These are phyloP conservation scores for Calonectria leucothoes DNA, from an alignment of 2,329 filamentous ascomycete genomes.

Conservation along the genomic window DNA sequence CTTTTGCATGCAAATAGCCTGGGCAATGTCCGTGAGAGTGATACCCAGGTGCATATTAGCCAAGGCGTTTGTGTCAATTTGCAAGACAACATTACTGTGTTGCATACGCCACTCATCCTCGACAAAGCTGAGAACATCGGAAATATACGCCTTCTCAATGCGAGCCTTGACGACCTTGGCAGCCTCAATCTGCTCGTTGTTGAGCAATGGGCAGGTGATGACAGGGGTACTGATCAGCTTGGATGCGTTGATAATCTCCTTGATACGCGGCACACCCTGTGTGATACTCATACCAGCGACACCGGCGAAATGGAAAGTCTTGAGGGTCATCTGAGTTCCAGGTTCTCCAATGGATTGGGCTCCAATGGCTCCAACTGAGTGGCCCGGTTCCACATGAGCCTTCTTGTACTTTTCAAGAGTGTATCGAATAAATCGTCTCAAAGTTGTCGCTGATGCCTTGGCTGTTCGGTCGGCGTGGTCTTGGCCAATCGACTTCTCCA, in stretches of 20 bases:
- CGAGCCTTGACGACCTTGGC: constrained; percentile 93
- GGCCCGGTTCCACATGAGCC: constrained; percentile 92
- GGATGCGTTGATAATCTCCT: constrained; percentile 99
- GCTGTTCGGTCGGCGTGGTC: constrained; percentile 76
- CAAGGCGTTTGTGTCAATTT: constrained; percentile 83
- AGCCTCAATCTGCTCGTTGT: constrained; percentile 78
- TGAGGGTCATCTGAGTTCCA: constrained; percentile 98
- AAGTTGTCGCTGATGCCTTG: constrained; percentile 82
- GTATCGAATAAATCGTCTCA: constrained; percentile 80
- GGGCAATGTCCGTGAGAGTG: constrained; percentile 76
- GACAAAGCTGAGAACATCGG: constrained; percentile 82
- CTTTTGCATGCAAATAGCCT: constrained; percentile 82
- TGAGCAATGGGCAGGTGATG: constrained; percentile 87
- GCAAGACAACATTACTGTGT: constrained; percentile 81
- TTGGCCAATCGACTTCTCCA: constrained; percentile 41
- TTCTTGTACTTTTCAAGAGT: constrained; percentile 92
- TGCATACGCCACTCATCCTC: constrained; percentile 90
- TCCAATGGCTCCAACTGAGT: constrained; percentile 95
- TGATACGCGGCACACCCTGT: constrained; percentile 98
- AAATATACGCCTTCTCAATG: constrained; percentile 93
- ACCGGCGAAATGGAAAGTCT: constrained; percentile 99
- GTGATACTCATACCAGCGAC: constrained; percentile 99
- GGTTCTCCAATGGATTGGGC: constrained; percentile 98
- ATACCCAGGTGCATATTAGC: constrained; percentile 86
- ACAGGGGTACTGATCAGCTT: constrained; percentile 94